Base-by-base conservation (phyloP, 192 early-diverging fungal species). In the Pilobolus umbonatus region DNA sequence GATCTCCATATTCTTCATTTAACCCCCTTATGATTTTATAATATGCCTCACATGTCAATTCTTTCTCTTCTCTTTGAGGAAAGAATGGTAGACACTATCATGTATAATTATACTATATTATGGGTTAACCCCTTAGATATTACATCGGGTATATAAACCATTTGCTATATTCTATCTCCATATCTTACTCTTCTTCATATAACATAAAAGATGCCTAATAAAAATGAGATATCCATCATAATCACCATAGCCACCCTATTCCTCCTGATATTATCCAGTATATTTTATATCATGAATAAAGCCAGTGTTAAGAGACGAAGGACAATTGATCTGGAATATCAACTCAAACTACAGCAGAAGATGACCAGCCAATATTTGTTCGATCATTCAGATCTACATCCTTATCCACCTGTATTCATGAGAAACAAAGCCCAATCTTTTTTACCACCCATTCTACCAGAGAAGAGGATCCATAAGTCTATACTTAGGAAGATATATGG, bases 171-270 rank as follows among this genome's bases (percentile, higher is more conserved):
- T 53, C 32, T 21, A 19, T 45, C 4, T 45, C 44, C 17, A 1
- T 1, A 19, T 1, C 15, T 21, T 45, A 8, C 21, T 45, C 7
- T 15, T 4, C 0, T 45, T 19, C 25, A 34, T 25, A 38, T 40
- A 19, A 1, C 29, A 35, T 22, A 46, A 31, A 56, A 42, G 28
- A 59, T 59, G 57, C 43, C 57, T 11, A 35, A 44, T 34, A 38
- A 22, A 25, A 45, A 59, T 26, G 31, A 59, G 36, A 35, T 31
- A 2, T 25, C 48, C 14, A 48, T 59, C 35, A 45, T 59, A 4
- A 34, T 49, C 4, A 59, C 48, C 10, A 48, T 59, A 22, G 57
- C 34, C 9, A 48, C 48, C 25, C 11, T 59, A 22, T 59, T 59
- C 34, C 10, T 30, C 10, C 24, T 59, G 0, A 31, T 31, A n/a